Evolutionary conservation across 164 flowering plant genomes (phyloP).

Genomic region (Pachysandra terminalis): DNA sequence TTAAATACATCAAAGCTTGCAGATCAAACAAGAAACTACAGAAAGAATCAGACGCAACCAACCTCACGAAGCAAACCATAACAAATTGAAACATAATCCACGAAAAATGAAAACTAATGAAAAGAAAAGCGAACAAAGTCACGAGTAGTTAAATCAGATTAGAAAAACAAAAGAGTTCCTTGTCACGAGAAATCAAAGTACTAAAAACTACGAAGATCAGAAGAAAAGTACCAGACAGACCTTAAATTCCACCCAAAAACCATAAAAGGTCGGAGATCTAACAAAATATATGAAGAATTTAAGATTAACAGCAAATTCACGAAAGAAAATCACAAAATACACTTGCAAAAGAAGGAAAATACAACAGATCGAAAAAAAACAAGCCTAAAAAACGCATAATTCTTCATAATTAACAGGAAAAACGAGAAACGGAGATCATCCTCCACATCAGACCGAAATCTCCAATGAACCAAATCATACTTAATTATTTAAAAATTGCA

Average conservation of each 20-base stretch:
- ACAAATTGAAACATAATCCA: slow-evolving; percentile 7
- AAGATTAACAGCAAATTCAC: not conserved
- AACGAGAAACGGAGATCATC: not conserved
- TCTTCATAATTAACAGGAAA: not conserved
- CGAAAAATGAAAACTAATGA: not conserved
- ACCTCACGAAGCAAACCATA: slow-evolving; percentile 10
- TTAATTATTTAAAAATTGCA: not conserved
- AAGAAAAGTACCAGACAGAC: not conserved
- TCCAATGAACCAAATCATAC: too few relatives aligned
- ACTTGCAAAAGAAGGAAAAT: not conserved
- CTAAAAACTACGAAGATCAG: not conserved
- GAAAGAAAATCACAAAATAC: not conserved
- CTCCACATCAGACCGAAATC: not conserved
- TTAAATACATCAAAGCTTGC: slow-evolving; percentile 14
- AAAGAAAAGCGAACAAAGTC: not conserved
- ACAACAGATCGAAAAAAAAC: not conserved
- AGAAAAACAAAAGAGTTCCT: slow-evolving; percentile 1
- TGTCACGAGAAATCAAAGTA: slow-evolving; percentile 1
- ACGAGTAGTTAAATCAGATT: not conserved
- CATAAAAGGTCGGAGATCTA: slow-evolving; percentile 8
- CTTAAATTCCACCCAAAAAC: not conserved
- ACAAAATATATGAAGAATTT: not conserved
- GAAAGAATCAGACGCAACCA: slow-evolving; percentile 13
- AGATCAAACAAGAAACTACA: slow-evolving; percentile 8
- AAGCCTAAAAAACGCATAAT: not conserved